A percentile compares a stretch with the other conserved stretches of the same genome.
These are phyloP conservation scores for Penicillium sp. DNA, from an alignment of 2,329 filamentous ascomycete genomes.

Conservation along the genomic window DNA sequence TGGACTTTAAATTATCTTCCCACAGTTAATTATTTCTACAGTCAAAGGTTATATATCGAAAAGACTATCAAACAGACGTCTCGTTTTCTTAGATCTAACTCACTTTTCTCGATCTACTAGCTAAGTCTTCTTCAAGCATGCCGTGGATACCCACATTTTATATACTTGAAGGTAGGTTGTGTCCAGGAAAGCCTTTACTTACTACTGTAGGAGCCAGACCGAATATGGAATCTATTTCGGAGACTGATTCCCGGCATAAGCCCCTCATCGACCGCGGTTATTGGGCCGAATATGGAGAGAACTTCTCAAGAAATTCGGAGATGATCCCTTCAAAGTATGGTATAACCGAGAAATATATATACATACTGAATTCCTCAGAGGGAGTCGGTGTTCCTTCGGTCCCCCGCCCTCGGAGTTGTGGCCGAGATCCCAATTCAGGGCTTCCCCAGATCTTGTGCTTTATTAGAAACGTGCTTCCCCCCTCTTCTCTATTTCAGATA, in stretches of 20 bases:
- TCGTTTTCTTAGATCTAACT: too few species aligned
- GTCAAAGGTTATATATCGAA: too few species aligned
- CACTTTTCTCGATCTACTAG: neutral
- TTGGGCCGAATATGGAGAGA: neutral
- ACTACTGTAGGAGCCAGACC: neutral
- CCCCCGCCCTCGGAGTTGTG: slow-evolving; percentile 22
- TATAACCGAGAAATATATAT: neutral
- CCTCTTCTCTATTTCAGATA: neutral
- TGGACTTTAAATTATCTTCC: too few species aligned
- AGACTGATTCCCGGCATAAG: neutral
- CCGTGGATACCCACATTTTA: neutral
- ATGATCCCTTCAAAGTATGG: neutral
- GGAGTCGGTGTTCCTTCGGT: neutral
- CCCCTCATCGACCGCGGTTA: neutral
- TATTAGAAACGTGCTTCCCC: slow-evolving; percentile 5
- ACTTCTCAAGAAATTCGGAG: neutral
- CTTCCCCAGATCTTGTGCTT: slow-evolving; percentile 8
- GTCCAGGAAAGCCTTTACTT: neutral
- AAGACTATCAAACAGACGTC: too few species aligned
- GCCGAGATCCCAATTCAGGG: slow-evolving; percentile 13
- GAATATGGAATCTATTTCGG: neutral
- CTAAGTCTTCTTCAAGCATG: neutral
- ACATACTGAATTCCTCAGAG: neutral
- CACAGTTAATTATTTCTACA: too few species aligned
- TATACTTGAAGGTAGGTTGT: neutral